Conservation (phyloP, 139 green algal species). For the Coelastrella sp. region DNA sequence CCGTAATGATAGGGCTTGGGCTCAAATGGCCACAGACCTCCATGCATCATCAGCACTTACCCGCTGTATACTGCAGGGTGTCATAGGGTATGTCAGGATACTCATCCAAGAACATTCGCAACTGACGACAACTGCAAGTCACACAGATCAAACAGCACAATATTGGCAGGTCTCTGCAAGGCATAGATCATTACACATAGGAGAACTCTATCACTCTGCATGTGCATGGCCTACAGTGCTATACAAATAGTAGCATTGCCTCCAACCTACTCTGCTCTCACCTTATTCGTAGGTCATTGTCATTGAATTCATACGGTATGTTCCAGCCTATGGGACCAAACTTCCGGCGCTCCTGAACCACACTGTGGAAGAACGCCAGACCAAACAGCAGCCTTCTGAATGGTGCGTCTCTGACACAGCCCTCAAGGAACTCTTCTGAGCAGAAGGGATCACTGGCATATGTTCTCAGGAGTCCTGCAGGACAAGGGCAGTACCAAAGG, state of each 20-base stretch:
- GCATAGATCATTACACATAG: no score
- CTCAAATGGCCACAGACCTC: no score
- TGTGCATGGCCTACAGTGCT: no score
- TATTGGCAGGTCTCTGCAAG: background rate
- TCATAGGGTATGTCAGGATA: conserved; percentile 80
- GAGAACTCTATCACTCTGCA: background rate
- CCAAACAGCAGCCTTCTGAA: conserved; percentile 83
- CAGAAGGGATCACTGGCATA: conserved; percentile 81
- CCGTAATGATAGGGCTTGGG: no score
- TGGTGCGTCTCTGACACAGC: conserved; percentile 65
- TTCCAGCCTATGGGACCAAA: conserved; percentile 89
- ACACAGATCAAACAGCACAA: background rate
- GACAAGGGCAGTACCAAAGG: background rate
- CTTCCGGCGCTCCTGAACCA: conserved; percentile 74
- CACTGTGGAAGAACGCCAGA: conserved; percentile 82
- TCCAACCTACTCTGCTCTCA: background rate
- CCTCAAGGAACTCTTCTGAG: conserved; percentile 74
- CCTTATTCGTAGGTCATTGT: conserved; percentile 82
- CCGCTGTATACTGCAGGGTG: conserved; percentile 74
- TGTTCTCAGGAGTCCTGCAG: conserved; percentile 71
- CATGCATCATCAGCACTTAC: no score
- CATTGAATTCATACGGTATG: conserved; percentile 88
- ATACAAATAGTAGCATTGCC: no score
- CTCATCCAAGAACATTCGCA: conserved; percentile 88
- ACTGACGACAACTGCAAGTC: conserved; percentile 68